phyloP scores from a whole-genome alignment of 78 protist species.

The Paratrimastix pyriformis region DNA sequence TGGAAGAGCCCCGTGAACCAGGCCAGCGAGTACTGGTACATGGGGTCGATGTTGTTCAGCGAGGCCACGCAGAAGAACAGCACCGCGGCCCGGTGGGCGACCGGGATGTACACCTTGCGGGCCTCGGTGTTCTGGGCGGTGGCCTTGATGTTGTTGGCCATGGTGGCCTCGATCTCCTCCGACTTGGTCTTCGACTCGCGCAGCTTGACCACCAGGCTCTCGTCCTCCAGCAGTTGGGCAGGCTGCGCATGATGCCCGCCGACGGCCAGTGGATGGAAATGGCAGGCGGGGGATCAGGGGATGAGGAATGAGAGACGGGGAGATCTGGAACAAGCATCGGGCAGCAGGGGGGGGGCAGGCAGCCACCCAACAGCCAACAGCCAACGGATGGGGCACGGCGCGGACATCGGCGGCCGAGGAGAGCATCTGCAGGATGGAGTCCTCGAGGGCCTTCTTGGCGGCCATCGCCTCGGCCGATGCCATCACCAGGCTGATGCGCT shows the following conservation, averaged over 20 bases:
- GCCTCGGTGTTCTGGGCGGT: conserved; percentile 31
- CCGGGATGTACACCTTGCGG: conserved; percentile 43
- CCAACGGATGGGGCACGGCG: no score
- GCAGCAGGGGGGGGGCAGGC: no score
- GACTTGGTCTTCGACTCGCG: conserved; percentile 33
- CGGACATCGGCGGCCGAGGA: no score
- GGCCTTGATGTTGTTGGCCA: conserved; percentile 25
- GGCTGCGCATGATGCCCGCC: conserved; percentile 28
- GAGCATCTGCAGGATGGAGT: conserved; percentile 32
- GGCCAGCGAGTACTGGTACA: conserved; percentile 61
- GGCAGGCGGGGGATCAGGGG: no score
- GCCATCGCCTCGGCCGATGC: conserved; percentile 12
- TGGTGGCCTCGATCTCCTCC: conserved; percentile 9
- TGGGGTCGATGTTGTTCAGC: conserved; percentile 33
- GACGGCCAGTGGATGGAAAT: no score
- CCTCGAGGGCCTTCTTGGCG: conserved; percentile 37
- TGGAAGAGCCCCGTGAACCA: conserved; percentile 51
- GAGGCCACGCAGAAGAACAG: conserved; percentile 43
- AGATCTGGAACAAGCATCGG: no score
- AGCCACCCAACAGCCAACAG: no score
- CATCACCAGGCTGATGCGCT: conserved; percentile 19
- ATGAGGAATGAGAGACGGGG: no score
- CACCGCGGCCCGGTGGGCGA: conserved; percentile 44
- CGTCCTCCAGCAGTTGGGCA: conserved; percentile 38
- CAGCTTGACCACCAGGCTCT: conserved; percentile 46